Base-by-base conservation (phyloP, 208 protist genomes). In the Angomonas ambiguus region DNA sequence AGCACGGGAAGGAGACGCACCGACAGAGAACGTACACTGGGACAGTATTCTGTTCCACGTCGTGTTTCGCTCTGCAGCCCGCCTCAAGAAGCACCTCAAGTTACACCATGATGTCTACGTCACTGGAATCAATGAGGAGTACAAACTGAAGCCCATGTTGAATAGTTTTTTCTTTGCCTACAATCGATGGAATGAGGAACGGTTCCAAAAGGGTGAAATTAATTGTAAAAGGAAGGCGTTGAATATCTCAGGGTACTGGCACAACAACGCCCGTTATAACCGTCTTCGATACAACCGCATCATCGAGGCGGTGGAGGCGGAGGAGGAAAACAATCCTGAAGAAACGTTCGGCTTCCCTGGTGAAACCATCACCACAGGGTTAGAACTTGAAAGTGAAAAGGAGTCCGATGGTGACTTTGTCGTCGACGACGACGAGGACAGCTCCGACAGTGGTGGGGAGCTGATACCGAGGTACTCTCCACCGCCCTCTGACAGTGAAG, bases 281-380 rank as follows among this genome's bases (percentile, higher is more conserved):
- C 71, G 80, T 2, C 65, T 93, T 13, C 87, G 90, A 2, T 95
- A 93, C 75, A 95, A 95, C 66, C 68, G 90, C 24, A 64, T 95
- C 20, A 87, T 95, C 5, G 84, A 88, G 13, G 71, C 74, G 3
- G 65, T 77, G 16, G 80, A 90, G 67, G 60, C 55, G n/a, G 81
- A 79, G 0, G 76, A 83, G 22, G 31, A 48, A 10, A 65, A 85
- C 62, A 48, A 72, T 24, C 69, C 79, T 25, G 74, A 80, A 11
- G 60, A 69, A 20, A 51, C 53, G 10, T 79, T 58, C 28, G 76
- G 76, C 0, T 94, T 91, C 65, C 61, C 69, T 2, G 72, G 74
- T 48, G 83, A 91, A 60, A 65, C 70, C 0, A 73, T 85, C 8
- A n/a, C 38, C 38, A 45, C 38, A 8, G 41, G 62, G 1, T 45